Conservation (phyloP, 2,329 filamentous ascomycete species). For the Xylariales sp. region DNA sequence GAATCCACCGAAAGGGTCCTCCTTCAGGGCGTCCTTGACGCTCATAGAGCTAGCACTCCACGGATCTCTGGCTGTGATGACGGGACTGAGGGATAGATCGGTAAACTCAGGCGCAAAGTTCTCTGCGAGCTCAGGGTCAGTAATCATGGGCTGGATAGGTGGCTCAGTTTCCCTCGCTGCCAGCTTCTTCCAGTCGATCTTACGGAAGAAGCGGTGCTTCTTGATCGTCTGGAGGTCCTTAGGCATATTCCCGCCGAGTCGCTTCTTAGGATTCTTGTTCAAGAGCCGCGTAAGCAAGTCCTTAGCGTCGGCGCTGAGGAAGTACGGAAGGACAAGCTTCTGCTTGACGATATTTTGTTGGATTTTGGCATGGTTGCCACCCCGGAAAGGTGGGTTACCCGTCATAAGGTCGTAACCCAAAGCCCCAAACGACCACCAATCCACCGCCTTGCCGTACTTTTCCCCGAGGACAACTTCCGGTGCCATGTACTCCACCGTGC, state of each 20-base stretch:
- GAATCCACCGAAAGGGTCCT: conserved; percentile 60
- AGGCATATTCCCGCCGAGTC: conserved; percentile 81
- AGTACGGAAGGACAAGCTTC: conserved; percentile 86
- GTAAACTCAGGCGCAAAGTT: conserved; percentile 97
- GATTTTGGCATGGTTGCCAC: conserved; percentile 88
- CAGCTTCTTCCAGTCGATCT: conserved; percentile 90
- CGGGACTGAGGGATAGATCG: conserved; percentile 72
- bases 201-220: conserved; percentile 92
- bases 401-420: conserved; percentile 91
- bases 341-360: conserved; percentile 94
- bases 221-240: conserved; percentile 84
- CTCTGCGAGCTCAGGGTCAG: conserved; percentile 91
- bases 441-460: conserved; percentile 88
- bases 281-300: conserved; percentile 86
- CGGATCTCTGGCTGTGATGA: conserved; percentile 42
- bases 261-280: conserved; percentile 87
- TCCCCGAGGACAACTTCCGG: conserved; percentile 87
- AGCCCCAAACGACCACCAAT: conserved; percentile 98
- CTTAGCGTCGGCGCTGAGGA: conserved; percentile 85
- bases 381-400: conserved; percentile 84
- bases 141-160: conserved; percentile 89
- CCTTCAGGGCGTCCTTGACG: conserved; percentile 35
- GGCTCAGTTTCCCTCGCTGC: conserved; percentile 78
- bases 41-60: conserved; percentile 32
- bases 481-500: conserved; percentile 98